These are phyloP conservation scores for Puccinellia tenuiflora DNA, from an alignment of 176 grass and related monocot species.

Conservation along the genomic window DNA sequence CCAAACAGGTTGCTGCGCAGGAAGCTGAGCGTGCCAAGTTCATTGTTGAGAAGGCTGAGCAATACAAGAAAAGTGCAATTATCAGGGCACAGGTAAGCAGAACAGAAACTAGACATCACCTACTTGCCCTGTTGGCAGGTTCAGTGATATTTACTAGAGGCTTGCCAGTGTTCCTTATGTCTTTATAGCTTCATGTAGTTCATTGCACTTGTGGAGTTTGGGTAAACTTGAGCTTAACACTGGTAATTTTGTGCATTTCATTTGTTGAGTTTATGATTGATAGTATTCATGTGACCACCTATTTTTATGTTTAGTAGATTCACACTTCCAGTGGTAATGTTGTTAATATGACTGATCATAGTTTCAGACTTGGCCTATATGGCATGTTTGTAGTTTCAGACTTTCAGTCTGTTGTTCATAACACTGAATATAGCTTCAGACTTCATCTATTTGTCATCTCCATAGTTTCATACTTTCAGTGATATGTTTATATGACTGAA, in stretches of 20 bases:
- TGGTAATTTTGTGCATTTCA: neutral
- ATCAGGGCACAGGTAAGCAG: too few relatives aligned
- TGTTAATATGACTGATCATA: too few relatives aligned
- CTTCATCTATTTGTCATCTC: too few relatives aligned
- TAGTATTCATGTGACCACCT: neutral
- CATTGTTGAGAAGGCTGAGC: too few relatives aligned
- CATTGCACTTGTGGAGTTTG: neutral
- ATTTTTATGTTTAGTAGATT: neutral
- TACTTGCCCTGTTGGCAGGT: neutral
- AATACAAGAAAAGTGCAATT: too few relatives aligned
- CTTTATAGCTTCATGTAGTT: neutral
- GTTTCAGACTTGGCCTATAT: too few relatives aligned
- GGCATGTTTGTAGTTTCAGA: too few relatives aligned
- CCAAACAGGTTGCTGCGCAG: constrained; percentile 72
- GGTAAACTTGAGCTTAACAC: neutral
- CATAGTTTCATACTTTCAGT: neutral
- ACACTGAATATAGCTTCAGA: too few relatives aligned
- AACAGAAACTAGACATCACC: neutral
- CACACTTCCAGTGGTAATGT: neutral
- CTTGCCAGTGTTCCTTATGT: neutral
- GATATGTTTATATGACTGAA: neutral
- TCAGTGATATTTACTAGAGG: neutral
- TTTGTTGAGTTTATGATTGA: neutral
- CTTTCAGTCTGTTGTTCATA: too few relatives aligned
- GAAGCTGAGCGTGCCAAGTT: too few relatives aligned